A percentile compares a stretch with the other conserved stretches of the same genome.
phyloP scores from a whole-genome alignment of 768 basidiomycete species.

The Krasilnikovozyma curviuscula region DNA sequence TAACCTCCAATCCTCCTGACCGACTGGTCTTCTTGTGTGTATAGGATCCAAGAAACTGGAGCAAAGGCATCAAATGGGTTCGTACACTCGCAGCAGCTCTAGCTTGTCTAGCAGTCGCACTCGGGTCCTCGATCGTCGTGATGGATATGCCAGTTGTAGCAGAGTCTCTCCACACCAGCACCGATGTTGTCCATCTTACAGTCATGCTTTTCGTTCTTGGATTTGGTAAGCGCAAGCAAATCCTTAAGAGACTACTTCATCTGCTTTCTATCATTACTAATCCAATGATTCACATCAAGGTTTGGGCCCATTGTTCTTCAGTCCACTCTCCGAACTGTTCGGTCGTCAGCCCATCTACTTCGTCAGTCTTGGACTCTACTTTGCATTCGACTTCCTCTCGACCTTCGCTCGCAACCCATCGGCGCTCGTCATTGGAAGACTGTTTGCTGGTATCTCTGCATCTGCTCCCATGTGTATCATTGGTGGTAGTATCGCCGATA shows the following conservation, averaged over 20 bases:
- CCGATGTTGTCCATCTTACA: conserved; percentile 15
- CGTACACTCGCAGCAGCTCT: conserved; percentile 9
- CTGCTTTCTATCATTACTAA: no score
- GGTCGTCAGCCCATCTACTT: conserved; percentile 22
- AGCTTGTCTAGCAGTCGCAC: no score
- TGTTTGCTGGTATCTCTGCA: conserved; percentile 21
- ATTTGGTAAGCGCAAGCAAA: no score
- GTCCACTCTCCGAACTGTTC: conserved; percentile 21
- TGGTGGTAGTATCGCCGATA: conserved; percentile 17
- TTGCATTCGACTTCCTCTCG: conserved; percentile 25
- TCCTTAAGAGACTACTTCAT: no score
- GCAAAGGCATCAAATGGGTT: no score
- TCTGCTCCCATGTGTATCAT: conserved; percentile 22
- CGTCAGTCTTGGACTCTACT: conserved; percentile 19
- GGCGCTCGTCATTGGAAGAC: conserved; percentile 21
- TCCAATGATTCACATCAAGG: no score
- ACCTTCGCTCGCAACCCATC: conserved; percentile 21
- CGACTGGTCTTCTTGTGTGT: neutral
- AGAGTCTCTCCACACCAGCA: conserved; percentile 14
- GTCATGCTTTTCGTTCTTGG: conserved; percentile 14
- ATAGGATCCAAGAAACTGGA: no score
- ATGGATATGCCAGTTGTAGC: conserved; percentile 18
- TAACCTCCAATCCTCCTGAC: neutral
- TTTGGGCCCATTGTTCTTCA: conserved; percentile 23
- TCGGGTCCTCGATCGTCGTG: conserved; percentile 17